Percentiles rank a stretch among this genome's conserved stretches.
These are phyloP conservation scores for Mortierella sp. DNA, from an alignment of 371 early-diverging fungal species.

Conservation along the genomic window DNA sequence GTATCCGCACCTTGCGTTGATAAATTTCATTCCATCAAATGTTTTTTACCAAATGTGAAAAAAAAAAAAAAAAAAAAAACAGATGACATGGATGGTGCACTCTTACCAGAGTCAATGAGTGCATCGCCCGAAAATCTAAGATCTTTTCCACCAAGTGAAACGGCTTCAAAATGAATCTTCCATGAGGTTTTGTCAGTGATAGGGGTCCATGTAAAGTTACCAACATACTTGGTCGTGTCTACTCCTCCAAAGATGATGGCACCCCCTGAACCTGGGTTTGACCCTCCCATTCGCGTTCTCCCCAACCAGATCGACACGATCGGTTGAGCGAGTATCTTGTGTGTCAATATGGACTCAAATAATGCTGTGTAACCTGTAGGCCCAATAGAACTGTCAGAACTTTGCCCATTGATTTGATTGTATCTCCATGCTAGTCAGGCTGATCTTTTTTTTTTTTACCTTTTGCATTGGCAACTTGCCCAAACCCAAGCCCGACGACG, in stretches of 20 bases:
- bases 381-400: too few relatives aligned
- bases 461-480: conserved; percentile 30
- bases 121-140: conserved; percentile 71
- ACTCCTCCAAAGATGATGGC: conserved; percentile 89
- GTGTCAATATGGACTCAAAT: conserved; percentile 32
- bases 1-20: too few relatives aligned
- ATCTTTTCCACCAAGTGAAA: conserved; percentile 76
- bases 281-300: conserved; percentile 39
- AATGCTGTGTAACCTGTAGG: conserved; percentile 21
- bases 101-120: conserved; percentile 81
- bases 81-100: background rate
- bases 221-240: conserved; percentile 79
- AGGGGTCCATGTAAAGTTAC: conserved; percentile 83
- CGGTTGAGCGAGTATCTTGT: conserved; percentile 38
- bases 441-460: conserved; percentile 9
- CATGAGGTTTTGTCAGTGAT: conserved; percentile 91
- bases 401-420: background rate
- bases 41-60: background rate
- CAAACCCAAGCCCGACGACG: conserved; percentile 46
- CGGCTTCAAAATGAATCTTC: conserved; percentile 85
- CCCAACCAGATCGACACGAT: conserved; percentile 51
- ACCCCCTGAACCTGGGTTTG: conserved; percentile 72
- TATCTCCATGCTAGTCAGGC: too few relatives aligned
- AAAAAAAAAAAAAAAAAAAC: background rate
- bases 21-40: too few relatives aligned